Evolutionary conservation across 2,329 filamentous ascomycete species (phyloP).

Genomic region (Ophiognomonia clavigignenti-juglandacearum): DNA sequence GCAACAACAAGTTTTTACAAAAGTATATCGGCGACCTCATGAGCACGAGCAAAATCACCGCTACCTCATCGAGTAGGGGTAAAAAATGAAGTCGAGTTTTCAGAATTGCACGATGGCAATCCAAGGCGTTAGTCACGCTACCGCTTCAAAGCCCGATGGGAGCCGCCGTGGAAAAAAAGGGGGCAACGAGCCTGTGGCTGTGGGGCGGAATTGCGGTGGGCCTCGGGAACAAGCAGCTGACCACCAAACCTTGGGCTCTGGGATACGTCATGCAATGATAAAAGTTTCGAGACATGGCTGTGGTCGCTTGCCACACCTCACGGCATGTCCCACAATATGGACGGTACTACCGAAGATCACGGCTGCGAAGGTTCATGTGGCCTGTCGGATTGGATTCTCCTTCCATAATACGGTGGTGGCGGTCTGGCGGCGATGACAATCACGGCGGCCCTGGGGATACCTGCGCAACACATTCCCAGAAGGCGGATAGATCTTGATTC

Average conservation of each 20-base stretch:
- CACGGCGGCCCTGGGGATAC: too few relatives aligned
- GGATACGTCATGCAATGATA: slow-evolving; percentile 9
- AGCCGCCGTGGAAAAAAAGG: slow-evolving; percentile 2
- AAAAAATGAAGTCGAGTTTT: slow-evolving; percentile 42
- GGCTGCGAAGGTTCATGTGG: slow-evolving; percentile 4
- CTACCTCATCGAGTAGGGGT: slow-evolving; percentile 41
- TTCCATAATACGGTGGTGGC: too few relatives aligned
- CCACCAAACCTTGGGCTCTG: not conserved
- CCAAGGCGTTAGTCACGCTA: too few relatives aligned
- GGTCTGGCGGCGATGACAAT: too few relatives aligned
- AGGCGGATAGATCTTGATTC: too few relatives aligned
- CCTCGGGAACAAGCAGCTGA: slow-evolving; percentile 5
- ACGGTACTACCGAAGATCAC: slow-evolving; percentile 17
- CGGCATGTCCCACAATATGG: slow-evolving; percentile 18
- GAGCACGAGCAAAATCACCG: slow-evolving; percentile 72
- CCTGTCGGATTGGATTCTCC: slow-evolving; percentile 6
- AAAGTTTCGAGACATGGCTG: not conserved
- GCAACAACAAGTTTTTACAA: slow-evolving; percentile 93
- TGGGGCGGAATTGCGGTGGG: slow-evolving; percentile 10
- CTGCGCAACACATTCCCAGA: too few relatives aligned
- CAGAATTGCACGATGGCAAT: not conserved
- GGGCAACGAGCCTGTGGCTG: not conserved
- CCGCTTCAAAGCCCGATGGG: not conserved
- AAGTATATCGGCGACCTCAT: slow-evolving; percentile 98
- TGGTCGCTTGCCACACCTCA: slow-evolving; percentile 3